Evolutionary conservation across 192 early-diverging fungal species (phyloP), one percentile per base, ranked within the genome.

Genomic region (Backusella circina): DNA sequence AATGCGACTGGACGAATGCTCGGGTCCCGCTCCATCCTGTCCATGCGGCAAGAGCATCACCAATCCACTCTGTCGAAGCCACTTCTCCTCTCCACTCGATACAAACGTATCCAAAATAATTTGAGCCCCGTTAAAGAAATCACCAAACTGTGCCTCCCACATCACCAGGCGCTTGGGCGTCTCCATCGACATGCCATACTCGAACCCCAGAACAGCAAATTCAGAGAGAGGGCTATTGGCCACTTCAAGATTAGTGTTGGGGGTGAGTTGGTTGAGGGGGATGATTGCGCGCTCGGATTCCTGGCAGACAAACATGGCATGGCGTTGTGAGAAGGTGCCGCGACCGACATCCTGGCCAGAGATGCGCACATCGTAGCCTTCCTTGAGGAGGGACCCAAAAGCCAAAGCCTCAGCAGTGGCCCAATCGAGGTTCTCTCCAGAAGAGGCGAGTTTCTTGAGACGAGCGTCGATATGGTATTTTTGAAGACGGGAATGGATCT

Each of bases 81-180:
- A 99, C 83, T 99, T 99, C 67, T 91, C 81, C 81, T 99, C 96
- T 37, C 96, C 94, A 67, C 89, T 92, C 5, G 91, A 79, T 30
- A 99, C 77, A 81, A 92, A 98, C 13, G 95, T 96, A 84, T 99
- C 97, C 75, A 98, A 93, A 23, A 96, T 94, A 44, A 98, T 95
- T 78, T 99, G 96, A 0, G 96, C 96, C 37, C 93, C 93, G 79
- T 98, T 98, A 89, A 95, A 95, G 79, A 99, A 99, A 82, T 99
- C 97, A 70, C 97, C 97, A 83, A 98, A 99, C 84, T 99, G 97
- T 1, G 96, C 96, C 79, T 98, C 97, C 97, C 97, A 99, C 51
- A 99, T 94, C 54, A 90, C 90, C n/a, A 99, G 84, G 7, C 88
- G 82, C 51, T 93, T 88, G 16, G 97, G 97, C 28, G 89, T 92